Evolutionary conservation across 1,284 basidiomycete genomes (phyloP), one percentile per base, ranked within the genome.

Genomic region (Gomphus bonarii): DNA sequence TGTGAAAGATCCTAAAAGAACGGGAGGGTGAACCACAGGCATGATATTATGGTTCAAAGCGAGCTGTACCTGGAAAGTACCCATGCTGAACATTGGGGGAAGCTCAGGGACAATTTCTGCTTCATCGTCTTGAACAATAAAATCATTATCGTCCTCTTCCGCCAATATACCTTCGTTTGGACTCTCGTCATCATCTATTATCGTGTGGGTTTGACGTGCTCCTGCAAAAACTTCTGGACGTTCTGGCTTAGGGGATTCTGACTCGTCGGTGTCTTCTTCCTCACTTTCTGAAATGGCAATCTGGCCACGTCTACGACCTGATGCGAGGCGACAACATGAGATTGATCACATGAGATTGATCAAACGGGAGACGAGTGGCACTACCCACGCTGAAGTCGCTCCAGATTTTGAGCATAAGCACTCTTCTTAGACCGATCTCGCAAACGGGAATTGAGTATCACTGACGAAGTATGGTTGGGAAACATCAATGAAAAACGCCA

Each of bases 51-150:
- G 22, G 36, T 18, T 10, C 14, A 36, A 35, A 36, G 20, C 54
- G 18, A 40, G 42, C 9, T 12, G 42, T 44, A 55, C 54, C 67
- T 91, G 84, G 65, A 84, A 81, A 0, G 82, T 76, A 59, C 80
- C 79, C 79, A 87, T 81, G 65, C 86, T 91, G 69, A 90, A 94
- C 62, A 84, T 76, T 22, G 75, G 72, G 6, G 91, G 91, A 14
- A 93, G 75, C 35, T 77, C 68, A 14, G 75, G 69, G 1, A 70
- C 63, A 0, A 65, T 70, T 12, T 60, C 69, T 5, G 65, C 66
- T n/a, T 72, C 75, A 58, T 80, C 80, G 63, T 92, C 88, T 58
- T 90, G 83, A 1, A 87, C 81, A 58, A 92, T 86, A 65, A 88
- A 90, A 44, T 70, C 72, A 50, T 78, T 75, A 3, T 77, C 76